Base-by-base conservation (phyloP, 805 yeast genomes). In the Cyberlindnera japonica region DNA sequence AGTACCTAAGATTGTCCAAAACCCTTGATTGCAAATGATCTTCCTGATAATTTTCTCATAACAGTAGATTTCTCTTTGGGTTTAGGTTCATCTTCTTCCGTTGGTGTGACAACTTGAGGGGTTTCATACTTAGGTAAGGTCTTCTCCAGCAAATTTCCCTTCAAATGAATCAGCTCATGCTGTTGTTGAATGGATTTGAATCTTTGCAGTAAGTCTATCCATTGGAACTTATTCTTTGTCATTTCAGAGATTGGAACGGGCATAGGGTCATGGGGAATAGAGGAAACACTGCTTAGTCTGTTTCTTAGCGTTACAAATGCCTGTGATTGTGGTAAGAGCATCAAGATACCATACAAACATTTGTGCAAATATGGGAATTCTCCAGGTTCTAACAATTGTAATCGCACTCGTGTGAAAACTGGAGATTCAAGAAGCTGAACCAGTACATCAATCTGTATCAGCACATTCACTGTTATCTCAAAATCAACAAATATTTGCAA, bases 341-440 rank as follows among this genome's bases (percentile, higher is more conserved):
- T 93, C 44, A 93, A 67, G 22, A 93, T 74, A 2, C 98, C 99
- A 59, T 88, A 93, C 22, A 93, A 71, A 38, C 96, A 85, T 57
- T 88, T 87, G 69, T 83, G 86, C 24, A 93, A 65, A 54, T 74
- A 84, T 1, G 95, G 95, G 57, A 84, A 74, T 47, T 74, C 77
- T 35, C 81, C 86, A 1, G 96, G 96, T 55, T 87, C 95, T 34
- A 93, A 66, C n/a, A 93, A 67, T 61, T 91, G 96, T 40, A 93
- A 67, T 43, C 99, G 74, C 48, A 90, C 70, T 52, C 84, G 80
- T 15, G 95, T 82, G 61, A 93, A 90, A 2, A 89, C 90, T 1
- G 97, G 98, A 2, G 95, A 83, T 61, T 93, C 99, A 13, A 93
- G 67, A 21, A 91, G 65, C 60, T 93, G 98, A 7, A 93, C 95